These are phyloP conservation scores for Rhodotorula graminis DNA, from an alignment of 768 basidiomycete species.

Conservation along the genomic window DNA sequence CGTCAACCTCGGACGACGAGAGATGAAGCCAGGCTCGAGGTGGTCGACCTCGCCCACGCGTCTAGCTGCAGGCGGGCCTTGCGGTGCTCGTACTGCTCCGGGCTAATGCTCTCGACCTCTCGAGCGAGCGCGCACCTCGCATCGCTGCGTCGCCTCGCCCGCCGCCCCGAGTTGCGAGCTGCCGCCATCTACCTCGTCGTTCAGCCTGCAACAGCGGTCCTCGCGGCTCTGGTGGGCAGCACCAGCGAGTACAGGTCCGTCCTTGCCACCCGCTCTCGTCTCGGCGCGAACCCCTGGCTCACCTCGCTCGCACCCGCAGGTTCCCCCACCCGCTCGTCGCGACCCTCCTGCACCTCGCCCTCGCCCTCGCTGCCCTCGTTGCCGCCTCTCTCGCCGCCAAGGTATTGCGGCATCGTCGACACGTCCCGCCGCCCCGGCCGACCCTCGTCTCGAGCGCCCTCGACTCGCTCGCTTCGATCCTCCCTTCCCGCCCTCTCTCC, in stretches of 20 bases:
- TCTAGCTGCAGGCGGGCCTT: no score
- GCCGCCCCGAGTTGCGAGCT: not conserved
- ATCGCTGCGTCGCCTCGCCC: not conserved
- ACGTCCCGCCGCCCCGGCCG: not conserved
- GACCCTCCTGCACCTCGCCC: constrained; percentile 9
- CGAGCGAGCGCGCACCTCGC: not conserved
- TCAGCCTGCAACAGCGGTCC: not conserved
- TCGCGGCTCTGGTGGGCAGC: not conserved
- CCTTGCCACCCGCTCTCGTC: accelerated
- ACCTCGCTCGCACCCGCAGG: not conserved
- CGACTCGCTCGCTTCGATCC: not conserved
- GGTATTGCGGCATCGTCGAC: not conserved
- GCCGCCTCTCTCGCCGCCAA: not conserved
- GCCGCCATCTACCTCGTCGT: not conserved
- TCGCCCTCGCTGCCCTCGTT: not conserved
- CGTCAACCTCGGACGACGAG: not conserved
- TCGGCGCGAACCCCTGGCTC: no score
- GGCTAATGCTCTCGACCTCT: not conserved
- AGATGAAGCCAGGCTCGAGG: not conserved
- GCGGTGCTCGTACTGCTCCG: not conserved
- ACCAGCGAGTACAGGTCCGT: constrained; percentile 20
- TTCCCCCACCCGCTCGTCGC: constrained; percentile 23
- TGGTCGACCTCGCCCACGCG: not conserved
- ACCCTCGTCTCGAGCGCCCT: not conserved
- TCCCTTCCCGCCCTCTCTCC: not conserved